Base-by-base conservation (phyloP, 1,284 basidiomycete genomes). In the Papiliotrema laurentii region DNA sequence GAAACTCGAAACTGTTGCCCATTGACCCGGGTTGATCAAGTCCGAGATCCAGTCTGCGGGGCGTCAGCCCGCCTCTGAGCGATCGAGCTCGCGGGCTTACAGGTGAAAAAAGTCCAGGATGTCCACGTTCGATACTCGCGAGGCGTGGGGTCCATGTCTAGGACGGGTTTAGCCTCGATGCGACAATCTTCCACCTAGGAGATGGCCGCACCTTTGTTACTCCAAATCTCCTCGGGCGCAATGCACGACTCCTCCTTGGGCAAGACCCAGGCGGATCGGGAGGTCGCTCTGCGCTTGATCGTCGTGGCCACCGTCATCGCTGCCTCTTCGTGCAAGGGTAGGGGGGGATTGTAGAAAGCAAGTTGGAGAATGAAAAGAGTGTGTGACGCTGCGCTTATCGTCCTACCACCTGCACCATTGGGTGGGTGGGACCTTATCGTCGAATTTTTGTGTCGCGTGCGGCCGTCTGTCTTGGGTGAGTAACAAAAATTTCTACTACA, bases 41-140 rank as follows among this genome's bases (percentile, higher is more conserved):
- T 71, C 68, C 21, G 59, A 62, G 11, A 62, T 57, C 69, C 66
- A 71, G 54, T 69, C 62, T 58, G n/a, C n/a, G n/a, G n/a, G n/a
- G n/a, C n/a, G n/a, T n/a, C n/a, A n/a, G n/a, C n/a, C n/a, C n/a
- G n/a, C n/a, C n/a, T n/a, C n/a, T n/a, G n/a, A n/a, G n/a, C n/a
- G n/a, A n/a, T n/a, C n/a, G n/a, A n/a, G n/a, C n/a, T n/a, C n/a
- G 36, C 18, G 19, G 27, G 18, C 43, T 45, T 37, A 64, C 59
- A 66, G 21, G 55, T 51, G 52, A 61, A 57, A 54, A 73, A 71
- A 0, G 69, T 71, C 57, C 50, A 54, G 5, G 51, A 47, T 1
- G 64, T 67, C 69, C 68, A 70, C 14, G 54, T 59, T 19, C 66
- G 54, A 42, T 66, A 53, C 27, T 66, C 64, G 11, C 44, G 27